Percentiles rank a stretch among this genome's conserved stretches.
Conservation (phyloP, 148 eudicot species). For the Camellia granthamiana region DNA sequence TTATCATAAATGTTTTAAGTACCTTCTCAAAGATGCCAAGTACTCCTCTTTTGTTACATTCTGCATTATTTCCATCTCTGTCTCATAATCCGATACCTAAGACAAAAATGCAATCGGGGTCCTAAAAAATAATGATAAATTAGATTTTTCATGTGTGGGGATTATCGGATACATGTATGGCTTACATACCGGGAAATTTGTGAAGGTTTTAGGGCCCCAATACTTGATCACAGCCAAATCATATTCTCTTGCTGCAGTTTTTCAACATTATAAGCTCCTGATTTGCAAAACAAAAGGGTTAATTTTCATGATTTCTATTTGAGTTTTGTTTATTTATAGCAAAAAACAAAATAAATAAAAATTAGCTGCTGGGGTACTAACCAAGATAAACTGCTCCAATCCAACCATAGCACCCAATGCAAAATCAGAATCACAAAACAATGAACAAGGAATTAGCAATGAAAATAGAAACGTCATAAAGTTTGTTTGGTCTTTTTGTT, state of each 20-base stretch:
- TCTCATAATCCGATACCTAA: slow-evolving; percentile 41
- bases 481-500: no score
- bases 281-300: neutral
- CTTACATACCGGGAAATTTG: slow-evolving; percentile 45
- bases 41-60: slow-evolving; percentile 43
- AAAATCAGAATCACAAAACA: no score
- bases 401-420: no score
- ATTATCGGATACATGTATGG: neutral
- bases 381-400: slow-evolving; percentile 37
- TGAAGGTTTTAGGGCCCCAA: slow-evolving; percentile 57
- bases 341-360: neutral
- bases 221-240: slow-evolving; percentile 64
- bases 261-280: slow-evolving; percentile 63
- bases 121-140: no score
- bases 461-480: no score
- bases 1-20: neutral
- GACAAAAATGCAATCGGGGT: neutral
- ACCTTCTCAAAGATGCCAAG: slow-evolving; percentile 54
- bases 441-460: no score
- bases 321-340: no score
- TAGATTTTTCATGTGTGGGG: neutral
- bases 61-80: slow-evolving; percentile 45
- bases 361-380: slow-evolving; percentile 15
- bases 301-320: neutral
- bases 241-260: slow-evolving; percentile 65